Evolutionary conservation across 495 filamentous ascomycete genomes (phyloP).

Genomic region (Daldinia concentrica): DNA sequence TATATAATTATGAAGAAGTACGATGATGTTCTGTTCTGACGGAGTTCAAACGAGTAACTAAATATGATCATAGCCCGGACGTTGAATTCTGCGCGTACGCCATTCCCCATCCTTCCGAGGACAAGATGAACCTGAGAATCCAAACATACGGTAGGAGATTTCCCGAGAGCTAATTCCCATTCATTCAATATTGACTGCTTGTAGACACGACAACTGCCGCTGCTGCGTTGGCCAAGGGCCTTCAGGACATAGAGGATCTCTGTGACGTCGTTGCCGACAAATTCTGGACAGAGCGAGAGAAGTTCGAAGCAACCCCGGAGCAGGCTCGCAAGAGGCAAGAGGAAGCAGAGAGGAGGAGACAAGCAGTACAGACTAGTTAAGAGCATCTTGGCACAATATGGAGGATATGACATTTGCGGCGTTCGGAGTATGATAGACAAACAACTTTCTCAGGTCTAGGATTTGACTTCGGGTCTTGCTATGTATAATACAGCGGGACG

Average conservation of each 20-base stretch:
- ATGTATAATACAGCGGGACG: conserved; percentile 42
- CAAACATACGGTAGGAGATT: conserved; percentile 84
- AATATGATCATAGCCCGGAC: conserved; percentile 68
- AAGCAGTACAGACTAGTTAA: conserved; percentile 1
- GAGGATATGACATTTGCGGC: conserved; percentile 42
- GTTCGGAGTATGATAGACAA: conserved; percentile 45
- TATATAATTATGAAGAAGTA: conserved; percentile 99
- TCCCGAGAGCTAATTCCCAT: background rate
- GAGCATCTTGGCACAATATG: conserved; percentile 15
- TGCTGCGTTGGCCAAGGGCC: conserved; percentile 87
- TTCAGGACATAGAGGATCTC: conserved; percentile 85
- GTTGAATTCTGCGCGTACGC: conserved; percentile 99
- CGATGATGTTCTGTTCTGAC: conserved; percentile 33
- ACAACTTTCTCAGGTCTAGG: conserved; percentile 29
- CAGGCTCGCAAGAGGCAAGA: conserved; percentile 28
- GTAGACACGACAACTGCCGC: conserved; percentile 81
- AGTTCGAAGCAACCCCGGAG: conserved; percentile 60
- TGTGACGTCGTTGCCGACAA: conserved; percentile 92
- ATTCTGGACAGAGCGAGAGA: conserved; percentile 73
- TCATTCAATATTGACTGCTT: conserved; percentile 11
- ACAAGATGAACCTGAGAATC: conserved; percentile 95
- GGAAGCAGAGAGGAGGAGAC: conserved; percentile 18
- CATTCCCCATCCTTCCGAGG: conserved; percentile 94
- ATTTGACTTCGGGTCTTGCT: conserved; percentile 48
- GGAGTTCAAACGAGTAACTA: conserved; percentile 2